Evolutionary conservation across 257 asterid species (phyloP).

Genomic region (Solanum sejunctum): DNA sequence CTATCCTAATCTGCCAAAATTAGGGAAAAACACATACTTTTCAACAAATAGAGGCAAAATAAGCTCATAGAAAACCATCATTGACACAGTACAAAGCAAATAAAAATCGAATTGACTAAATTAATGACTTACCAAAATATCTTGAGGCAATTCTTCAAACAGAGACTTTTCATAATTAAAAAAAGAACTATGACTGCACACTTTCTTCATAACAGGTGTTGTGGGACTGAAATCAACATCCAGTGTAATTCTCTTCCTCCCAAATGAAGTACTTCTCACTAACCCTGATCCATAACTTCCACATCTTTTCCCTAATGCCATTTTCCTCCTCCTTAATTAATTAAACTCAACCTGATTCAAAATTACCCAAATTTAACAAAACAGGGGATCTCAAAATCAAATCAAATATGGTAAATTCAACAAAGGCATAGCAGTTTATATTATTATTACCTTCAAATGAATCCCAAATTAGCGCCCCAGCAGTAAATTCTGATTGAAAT

Average conservation of each 20-base stretch:
- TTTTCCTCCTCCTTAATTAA: not conserved
- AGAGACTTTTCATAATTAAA: slow-evolving; percentile 16
- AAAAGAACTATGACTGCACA: slow-evolving; percentile 14
- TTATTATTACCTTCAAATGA: not conserved
- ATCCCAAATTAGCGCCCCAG: slow-evolving; percentile 3
- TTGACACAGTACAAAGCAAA: not conserved
- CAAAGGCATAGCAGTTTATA: not conserved
- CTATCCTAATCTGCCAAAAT: slow-evolving; percentile 36
- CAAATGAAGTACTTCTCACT: slow-evolving; percentile 51
- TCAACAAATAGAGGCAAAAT: not conserved
- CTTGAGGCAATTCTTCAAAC: slow-evolving; percentile 11
- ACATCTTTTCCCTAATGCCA: slow-evolving; percentile 14
- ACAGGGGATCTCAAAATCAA: not conserved
- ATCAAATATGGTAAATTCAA: not conserved
- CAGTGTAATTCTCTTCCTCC: slow-evolving; percentile 46
- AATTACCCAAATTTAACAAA: not conserved
- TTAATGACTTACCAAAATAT: slow-evolving; percentile 7
- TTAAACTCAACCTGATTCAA: slow-evolving; percentile 3
- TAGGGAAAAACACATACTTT: not conserved
- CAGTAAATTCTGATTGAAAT: slow-evolving; percentile 17
- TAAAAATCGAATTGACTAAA: not conserved
- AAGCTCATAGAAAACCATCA: not conserved
- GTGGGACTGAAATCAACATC: not conserved
- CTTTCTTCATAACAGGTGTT: slow-evolving; percentile 25
- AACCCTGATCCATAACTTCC: slow-evolving; percentile 30